phyloP scores from a whole-genome alignment of 495 filamentous ascomycete species.

The Rusavskia elegans region DNA sequence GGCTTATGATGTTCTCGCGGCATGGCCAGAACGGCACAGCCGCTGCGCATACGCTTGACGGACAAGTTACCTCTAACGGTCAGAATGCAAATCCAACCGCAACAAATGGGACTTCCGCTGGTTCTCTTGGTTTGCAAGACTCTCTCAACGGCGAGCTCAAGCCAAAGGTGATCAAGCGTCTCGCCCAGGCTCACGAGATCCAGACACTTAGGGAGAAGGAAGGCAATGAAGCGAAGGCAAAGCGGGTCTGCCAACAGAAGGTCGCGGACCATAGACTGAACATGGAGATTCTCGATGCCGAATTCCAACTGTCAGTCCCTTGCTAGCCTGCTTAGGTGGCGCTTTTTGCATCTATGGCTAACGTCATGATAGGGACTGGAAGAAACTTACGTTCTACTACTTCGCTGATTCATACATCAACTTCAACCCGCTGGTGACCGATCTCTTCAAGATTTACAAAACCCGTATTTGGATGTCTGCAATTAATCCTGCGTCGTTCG shows the following conservation, averaged over 20 bases:
- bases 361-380: conserved; percentile 65
- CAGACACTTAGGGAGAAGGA: conserved; percentile 81
- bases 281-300: conserved; percentile 98
- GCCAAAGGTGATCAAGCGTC: conserved; percentile 88
- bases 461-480: conserved; percentile 99
- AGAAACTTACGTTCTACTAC: conserved; percentile 97
- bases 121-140: conserved; percentile 35
- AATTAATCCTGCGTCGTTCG: conserved; percentile 94
- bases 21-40: conserved; percentile 47
- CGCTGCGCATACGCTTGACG: conserved; percentile 26
- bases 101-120: conserved; percentile 38
- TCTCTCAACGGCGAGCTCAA: conserved; percentile 63
- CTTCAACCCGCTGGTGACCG: conserved; percentile 92
- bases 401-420: conserved; percentile 97
- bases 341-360: background rate
- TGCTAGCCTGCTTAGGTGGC: background rate
- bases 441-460: conserved; percentile 98
- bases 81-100: conserved; percentile 57
- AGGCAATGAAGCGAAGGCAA: conserved; percentile 93
- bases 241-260: conserved; percentile 89
- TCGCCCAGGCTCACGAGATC: conserved; percentile 84
- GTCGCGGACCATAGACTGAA: conserved; percentile 85
- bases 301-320: conserved; percentile 82
- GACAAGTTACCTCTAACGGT: conserved; percentile 20
- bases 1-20: conserved; percentile 92